Conservation (phyloP, 345 rosid genomes). For the Hibiscus trionum region DNA sequence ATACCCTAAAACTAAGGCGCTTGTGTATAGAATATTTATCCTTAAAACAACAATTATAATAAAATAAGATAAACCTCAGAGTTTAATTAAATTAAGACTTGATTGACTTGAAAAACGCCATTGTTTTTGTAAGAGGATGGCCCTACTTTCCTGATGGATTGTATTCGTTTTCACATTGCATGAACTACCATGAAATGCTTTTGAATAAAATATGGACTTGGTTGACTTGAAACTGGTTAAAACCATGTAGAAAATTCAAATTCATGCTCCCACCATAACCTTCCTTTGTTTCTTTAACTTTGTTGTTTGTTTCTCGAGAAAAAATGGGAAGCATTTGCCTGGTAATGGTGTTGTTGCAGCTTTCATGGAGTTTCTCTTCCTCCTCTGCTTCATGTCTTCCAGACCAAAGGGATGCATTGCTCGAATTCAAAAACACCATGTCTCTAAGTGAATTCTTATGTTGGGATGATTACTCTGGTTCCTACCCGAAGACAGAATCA, state of each 20-base stretch:
- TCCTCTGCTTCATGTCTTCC: not conserved
- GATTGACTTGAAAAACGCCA: too few species aligned
- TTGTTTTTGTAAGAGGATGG: too few species aligned
- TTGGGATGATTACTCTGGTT: not conserved
- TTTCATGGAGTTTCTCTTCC: not conserved
- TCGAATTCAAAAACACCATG: not conserved
- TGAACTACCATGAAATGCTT: too few species aligned
- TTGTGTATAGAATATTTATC: too few species aligned
- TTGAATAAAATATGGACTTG: not conserved
- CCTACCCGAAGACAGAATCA: not conserved
- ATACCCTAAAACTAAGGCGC: too few species aligned
- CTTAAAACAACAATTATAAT: too few species aligned
- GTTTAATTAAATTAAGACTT: too few species aligned
- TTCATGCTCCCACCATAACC: not conserved
- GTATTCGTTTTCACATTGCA: too few species aligned
- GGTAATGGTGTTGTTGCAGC: not conserved
- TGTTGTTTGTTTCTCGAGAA: not conserved
- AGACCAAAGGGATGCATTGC: not conserved
- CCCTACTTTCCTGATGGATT: too few species aligned
- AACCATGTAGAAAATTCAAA: not conserved
- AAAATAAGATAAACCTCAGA: too few species aligned
- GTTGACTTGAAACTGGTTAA: not conserved
- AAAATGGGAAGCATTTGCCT: not conserved
- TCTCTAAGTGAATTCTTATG: not conserved
- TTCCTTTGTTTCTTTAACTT: not conserved